Conservation (phyloP, 345 rosid genomes). For the Bruguiera gymnorhiza region DNA sequence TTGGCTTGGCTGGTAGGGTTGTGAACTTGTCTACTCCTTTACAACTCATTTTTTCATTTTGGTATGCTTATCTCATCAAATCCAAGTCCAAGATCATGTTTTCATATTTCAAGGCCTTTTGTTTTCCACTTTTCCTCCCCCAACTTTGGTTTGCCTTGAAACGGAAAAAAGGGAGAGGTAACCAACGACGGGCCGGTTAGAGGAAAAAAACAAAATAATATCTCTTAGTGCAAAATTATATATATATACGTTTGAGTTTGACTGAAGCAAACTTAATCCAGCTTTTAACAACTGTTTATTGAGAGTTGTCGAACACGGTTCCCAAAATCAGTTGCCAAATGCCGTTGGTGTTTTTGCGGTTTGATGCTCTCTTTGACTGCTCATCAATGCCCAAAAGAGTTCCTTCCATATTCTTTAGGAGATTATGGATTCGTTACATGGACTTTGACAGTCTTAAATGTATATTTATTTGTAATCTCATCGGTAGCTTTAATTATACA, state of each 20-base stretch:
- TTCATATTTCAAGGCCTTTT: neutral
- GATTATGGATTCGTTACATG: neutral
- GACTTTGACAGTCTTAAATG: neutral
- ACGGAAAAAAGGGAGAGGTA: neutral
- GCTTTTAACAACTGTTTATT: slow-evolving; percentile 13
- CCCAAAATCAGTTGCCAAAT: slow-evolving; percentile 25
- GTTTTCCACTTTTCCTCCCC: neutral
- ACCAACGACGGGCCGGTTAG: too few species aligned
- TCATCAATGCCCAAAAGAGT: slow-evolving; percentile 5
- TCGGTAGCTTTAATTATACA: too few species aligned
- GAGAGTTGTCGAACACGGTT: slow-evolving; percentile 32
- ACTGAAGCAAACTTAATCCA: slow-evolving; percentile 23
- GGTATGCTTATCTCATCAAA: too few species aligned
- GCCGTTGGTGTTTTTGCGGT: neutral
- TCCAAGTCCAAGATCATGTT: slow-evolving; percentile 1
- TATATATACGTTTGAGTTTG: neutral
- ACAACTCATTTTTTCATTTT: neutral
- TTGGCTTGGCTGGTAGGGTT: neutral
- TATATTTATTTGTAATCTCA: too few species aligned
- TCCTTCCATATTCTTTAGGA: too few species aligned
- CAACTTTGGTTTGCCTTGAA: neutral
- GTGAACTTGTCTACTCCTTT: neutral
- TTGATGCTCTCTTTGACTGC: neutral
- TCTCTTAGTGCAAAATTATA: too few species aligned
- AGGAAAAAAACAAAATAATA: neutral